Percentiles rank a stretch among this genome's conserved stretches.
Evolutionary conservation across 768 basidiomycete species (phyloP).

Genomic region (Kwoniella dendrophila): DNA sequence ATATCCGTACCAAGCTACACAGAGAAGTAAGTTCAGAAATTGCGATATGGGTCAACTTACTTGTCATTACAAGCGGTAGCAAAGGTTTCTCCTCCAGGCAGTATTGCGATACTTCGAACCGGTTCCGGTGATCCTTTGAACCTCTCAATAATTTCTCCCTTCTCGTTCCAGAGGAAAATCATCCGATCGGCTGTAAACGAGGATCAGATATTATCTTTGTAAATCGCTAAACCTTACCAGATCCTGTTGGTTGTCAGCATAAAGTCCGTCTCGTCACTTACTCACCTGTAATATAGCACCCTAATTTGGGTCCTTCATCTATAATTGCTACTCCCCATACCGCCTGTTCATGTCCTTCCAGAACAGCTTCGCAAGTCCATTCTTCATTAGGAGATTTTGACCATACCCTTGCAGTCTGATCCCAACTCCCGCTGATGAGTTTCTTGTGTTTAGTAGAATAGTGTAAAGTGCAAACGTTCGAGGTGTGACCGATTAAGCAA

Average conservation of each 20-base stretch:
- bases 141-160: slow-evolving; percentile 26
- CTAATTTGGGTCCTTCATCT: slow-evolving; percentile 33
- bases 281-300: slow-evolving; percentile 48
- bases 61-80: slow-evolving; percentile 50
- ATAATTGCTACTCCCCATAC: slow-evolving; percentile 53
- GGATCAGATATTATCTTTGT: not conserved
- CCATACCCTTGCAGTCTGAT: slow-evolving; percentile 53
- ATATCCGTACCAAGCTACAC: slow-evolving; percentile 39
- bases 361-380: slow-evolving; percentile 31
- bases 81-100: slow-evolving; percentile 30
- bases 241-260: slow-evolving; percentile 5
- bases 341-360: slow-evolving; percentile 50
- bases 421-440: slow-evolving; percentile 54
- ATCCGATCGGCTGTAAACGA: slow-evolving; percentile 40
- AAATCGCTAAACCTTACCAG: slow-evolving; percentile 11
- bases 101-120: slow-evolving; percentile 39
- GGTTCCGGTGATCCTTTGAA: slow-evolving; percentile 42
- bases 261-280: not conserved
- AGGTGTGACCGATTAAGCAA: slow-evolving; percentile 36
- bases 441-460: slow-evolving; percentile 28
- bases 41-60: slow-evolving; percentile 22
- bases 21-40: not conserved
- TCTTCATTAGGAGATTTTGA: not conserved
- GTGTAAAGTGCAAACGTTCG: slow-evolving; percentile 42
- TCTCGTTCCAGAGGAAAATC: slow-evolving; percentile 36